Conservation (phyloP, 371 early-diverging fungal species). For the Dentiscutata heterogama region DNA sequence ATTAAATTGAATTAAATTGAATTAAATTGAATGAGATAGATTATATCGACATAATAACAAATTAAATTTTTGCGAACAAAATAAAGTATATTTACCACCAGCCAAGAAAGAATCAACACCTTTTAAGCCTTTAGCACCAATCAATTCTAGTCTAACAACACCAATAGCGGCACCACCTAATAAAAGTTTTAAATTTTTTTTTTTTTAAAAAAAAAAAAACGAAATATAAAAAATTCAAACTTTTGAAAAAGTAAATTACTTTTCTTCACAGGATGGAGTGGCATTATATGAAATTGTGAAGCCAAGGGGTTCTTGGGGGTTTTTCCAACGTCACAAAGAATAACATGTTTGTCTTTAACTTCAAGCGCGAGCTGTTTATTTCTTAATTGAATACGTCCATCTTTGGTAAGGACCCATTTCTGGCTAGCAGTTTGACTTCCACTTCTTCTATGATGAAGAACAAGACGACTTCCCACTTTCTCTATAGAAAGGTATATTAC, state of each 20-base stretch:
- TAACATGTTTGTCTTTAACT: too few species aligned
- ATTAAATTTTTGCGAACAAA: background rate
- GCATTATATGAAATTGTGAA: too few species aligned
- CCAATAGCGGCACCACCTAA: conserved; percentile 24
- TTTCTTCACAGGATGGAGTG: too few species aligned
- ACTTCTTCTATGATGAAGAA: background rate
- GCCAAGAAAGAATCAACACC: conserved; percentile 6
- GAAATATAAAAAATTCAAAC: background rate
- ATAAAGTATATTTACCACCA: conserved; percentile 27
- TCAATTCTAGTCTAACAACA: conserved; percentile 39
- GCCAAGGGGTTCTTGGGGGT: too few species aligned
- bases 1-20: background rate
- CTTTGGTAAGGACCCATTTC: conserved; percentile 27
- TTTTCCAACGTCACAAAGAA: too few species aligned
- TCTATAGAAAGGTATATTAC: background rate
- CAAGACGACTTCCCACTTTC: background rate
- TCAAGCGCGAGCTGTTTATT: background rate
- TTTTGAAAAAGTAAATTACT: too few species aligned
- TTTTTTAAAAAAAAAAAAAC: background rate
- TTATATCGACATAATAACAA: background rate
- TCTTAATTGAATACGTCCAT: conserved; percentile 33
- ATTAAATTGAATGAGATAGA: background rate
- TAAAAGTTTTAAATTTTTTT: background rate
- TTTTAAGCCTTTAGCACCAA: conserved; percentile 25
- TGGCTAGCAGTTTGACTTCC: conserved; percentile 1